These are phyloP conservation scores for Aspergillus tamarii DNA, from an alignment of 2,329 filamentous ascomycete species.

Conservation along the genomic window DNA sequence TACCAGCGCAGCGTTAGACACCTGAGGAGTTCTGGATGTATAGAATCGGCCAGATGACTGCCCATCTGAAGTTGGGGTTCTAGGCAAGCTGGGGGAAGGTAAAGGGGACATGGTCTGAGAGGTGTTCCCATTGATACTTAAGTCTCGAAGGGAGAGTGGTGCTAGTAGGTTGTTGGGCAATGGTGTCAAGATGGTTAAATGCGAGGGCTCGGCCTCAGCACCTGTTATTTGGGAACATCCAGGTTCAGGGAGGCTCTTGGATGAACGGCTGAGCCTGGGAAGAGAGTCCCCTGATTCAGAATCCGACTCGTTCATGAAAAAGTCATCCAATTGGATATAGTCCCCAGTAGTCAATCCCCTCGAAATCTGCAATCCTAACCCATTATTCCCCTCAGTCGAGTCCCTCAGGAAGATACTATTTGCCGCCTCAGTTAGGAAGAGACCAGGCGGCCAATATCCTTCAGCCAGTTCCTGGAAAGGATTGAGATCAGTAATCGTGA, in stretches of 20 bases:
- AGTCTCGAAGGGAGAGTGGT: background rate
- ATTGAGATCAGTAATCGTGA: slow-evolving; percentile 10
- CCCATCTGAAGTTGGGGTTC: too few relatives aligned
- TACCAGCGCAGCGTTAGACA: background rate
- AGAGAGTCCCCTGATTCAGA: background rate
- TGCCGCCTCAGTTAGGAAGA: background rate
- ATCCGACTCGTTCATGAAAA: background rate
- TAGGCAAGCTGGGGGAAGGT: background rate
- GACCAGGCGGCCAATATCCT: background rate
- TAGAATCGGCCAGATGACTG: background rate
- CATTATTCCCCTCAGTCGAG: background rate
- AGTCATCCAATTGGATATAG: background rate
- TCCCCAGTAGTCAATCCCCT: background rate
- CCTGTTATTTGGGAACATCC: background rate
- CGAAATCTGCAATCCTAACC: background rate
- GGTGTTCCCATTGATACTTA: background rate
- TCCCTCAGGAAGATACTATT: slow-evolving; percentile 1
- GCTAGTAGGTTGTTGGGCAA: background rate
- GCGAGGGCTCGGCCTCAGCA: background rate
- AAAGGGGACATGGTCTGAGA: background rate
- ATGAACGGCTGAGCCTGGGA: background rate
- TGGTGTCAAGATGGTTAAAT: background rate
- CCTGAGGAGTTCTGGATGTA: background rate
- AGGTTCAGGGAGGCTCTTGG: background rate
- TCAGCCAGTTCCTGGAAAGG: slow-evolving; percentile 1